Evolutionary conservation across 495 filamentous ascomycete species (phyloP), one percentile per base, ranked within the genome.

Genomic region (Aspergillus coremiiformis): DNA sequence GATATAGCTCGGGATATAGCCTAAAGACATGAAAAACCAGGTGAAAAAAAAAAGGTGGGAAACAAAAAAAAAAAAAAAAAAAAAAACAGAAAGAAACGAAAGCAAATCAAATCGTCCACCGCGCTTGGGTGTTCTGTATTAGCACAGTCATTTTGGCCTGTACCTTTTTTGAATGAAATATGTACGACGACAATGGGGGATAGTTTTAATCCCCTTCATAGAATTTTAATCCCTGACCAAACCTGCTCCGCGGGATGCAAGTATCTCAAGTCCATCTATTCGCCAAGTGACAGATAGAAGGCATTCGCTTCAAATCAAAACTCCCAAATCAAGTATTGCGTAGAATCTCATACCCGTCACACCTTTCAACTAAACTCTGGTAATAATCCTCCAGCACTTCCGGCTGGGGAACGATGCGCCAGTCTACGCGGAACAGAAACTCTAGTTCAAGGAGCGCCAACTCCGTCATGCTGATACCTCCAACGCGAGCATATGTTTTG

Each of bases 301-400:
- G n/a, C 11, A 35, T 35, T 12, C n/a, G 32, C 12, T n/a, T 14
- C 32, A 3, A n/a, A 14, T 14, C 9, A 35, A 35, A 14, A 2
- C 12, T 6, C n/a, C 17, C 6, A 21, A 21, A 19, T 53, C 32
- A 58, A 30, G 14, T 27, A 3, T 48, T 62, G 44, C 63, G 65
- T 52, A 76, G 73, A 33, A 84, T 75, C 51, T 71, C 70, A 56
- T 77, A 86, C 10, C 78, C 79, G 4, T 84, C 81, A 53, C 75
- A 81, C 53, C 85, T 67, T 51, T 85, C 89, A 20, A 95, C 86
- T 20, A 98, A 69, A 29, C 88, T 93, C 56, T 79, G 78, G 63
- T 97, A 98, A 58, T 98, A 98, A 47, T 95, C 90, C 41, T 85
- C 89, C 42, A 98, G 69, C 4, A 93, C 84, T 64, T 97, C 94